These are phyloP conservation scores for Scleroderma bovista DNA, from an alignment of 768 basidiomycete genomes.

Conservation along the genomic window DNA sequence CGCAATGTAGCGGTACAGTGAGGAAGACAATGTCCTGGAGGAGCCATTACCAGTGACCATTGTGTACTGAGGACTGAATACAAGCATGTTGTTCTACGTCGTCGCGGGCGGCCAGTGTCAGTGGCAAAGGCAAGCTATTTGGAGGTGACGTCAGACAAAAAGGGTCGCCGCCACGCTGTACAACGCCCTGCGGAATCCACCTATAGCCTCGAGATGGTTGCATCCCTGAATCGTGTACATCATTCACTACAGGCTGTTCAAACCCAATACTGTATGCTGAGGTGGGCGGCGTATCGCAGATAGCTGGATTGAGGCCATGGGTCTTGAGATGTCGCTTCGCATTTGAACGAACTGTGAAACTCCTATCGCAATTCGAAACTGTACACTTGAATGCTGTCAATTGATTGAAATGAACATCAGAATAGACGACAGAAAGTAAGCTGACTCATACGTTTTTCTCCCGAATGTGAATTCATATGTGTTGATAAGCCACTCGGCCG, in stretches of 20 bases:
- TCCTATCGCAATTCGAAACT: slow-evolving; percentile 55
- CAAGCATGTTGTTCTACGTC: not conserved
- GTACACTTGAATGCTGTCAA: slow-evolving; percentile 38
- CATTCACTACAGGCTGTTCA: slow-evolving; percentile 40
- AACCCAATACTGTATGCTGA: slow-evolving; percentile 36
- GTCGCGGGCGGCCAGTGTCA: not conserved
- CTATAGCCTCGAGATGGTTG: slow-evolving; percentile 32
- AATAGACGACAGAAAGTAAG: not conserved
- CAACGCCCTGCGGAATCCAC: slow-evolving; percentile 38
- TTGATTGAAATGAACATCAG: slow-evolving; percentile 5
- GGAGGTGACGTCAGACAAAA: slow-evolving; percentile 11
- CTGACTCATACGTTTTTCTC: slow-evolving; percentile 40
- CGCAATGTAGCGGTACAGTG: not conserved
- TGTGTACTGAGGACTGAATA: not conserved
- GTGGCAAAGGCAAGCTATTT: not conserved
- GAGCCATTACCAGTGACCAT: not conserved
- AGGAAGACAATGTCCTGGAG: not conserved
- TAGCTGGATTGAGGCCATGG: slow-evolving; percentile 47
- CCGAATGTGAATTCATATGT: slow-evolving; percentile 50
- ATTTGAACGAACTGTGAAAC: slow-evolving; percentile 76
- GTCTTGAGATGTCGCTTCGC: slow-evolving; percentile 76
- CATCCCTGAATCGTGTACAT: slow-evolving; percentile 35
- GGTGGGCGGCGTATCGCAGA: slow-evolving; percentile 11
- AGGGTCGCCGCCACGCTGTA: slow-evolving; percentile 26
- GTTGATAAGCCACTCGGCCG: slow-evolving; percentile 47